Conservation (phyloP, 192 early-diverging fungal species). For the Dispira parvispora region DNA sequence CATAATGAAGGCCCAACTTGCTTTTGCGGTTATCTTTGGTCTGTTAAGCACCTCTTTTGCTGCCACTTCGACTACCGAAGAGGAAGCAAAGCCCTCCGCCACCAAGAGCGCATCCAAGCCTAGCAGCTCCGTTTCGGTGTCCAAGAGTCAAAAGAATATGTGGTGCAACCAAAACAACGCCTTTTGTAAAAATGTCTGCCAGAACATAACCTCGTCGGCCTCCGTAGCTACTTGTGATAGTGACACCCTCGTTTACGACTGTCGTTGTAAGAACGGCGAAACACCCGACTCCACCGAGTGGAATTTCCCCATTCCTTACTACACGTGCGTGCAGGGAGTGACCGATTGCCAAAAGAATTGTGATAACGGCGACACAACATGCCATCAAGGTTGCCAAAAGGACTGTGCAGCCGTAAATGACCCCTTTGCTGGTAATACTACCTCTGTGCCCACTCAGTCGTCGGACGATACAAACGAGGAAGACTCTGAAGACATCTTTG, state of each 20-base stretch:
- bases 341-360: slow-evolving; percentile 27
- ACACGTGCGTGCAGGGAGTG: slow-evolving; percentile 26
- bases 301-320: slow-evolving; percentile 33
- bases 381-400: slow-evolving; percentile 31
- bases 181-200: slow-evolving; percentile 32
- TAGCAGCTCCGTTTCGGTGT: no score
- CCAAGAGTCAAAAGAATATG: slow-evolving; percentile 23
- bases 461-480: slow-evolving; percentile 15
- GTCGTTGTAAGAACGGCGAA: slow-evolving; percentile 30
- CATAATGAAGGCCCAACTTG: no score
- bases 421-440: slow-evolving; percentile 20
- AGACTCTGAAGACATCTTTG: slow-evolving; percentile 15
- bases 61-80: no score
- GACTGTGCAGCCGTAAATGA: slow-evolving; percentile 32
- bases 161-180: slow-evolving; percentile 32
- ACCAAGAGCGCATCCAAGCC: no score
- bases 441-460: slow-evolving; percentile 18
- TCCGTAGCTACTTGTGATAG: slow-evolving; percentile 28
- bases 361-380: slow-evolving; percentile 28
- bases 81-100: no score
- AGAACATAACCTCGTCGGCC: slow-evolving; percentile 28
- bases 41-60: no score
- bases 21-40: no score
- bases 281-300: slow-evolving; percentile 27
- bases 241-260: slow-evolving; percentile 23